Evolutionary conservation across 768 basidiomycete genomes (phyloP), one percentile per base, ranked within the genome.

Genomic region (Termitomyces sp.): DNA sequence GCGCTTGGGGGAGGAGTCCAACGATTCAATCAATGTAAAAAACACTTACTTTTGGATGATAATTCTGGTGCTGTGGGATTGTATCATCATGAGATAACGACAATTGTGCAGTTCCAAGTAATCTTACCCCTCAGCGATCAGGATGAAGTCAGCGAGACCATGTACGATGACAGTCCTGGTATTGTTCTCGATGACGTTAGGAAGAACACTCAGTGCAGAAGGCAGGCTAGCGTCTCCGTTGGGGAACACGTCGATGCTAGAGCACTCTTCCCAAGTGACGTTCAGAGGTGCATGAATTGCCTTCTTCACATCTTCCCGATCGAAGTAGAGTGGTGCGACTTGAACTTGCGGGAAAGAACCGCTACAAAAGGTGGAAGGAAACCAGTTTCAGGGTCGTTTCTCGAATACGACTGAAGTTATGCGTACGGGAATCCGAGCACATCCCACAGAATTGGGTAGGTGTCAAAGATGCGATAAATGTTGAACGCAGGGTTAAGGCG

Each of bases 141-240:
- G 16, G 35, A 52, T 38, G 20, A 36, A 52, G 20, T 52, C 51
- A 4, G 51, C 51, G n/a, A 52, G 51, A 52, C 51, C 51, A 22
- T 52, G 51, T 20, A 52, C 35, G 2, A 52, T 52, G 35, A 52
- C 51, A 52, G 51, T 52, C 35, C 51, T 52, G 20, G 36, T 36
- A 52, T 22, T 52, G 7, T 52, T 52, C 20, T 52, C 51, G 13
- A 52, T 52, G 51, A 52, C 51, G n/a, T 22, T 52, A 15, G 51
- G 51, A 20, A 52, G 51, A 15, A 52, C 51, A 15, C 51, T 52
- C n/a, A 52, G 51, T 4, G 51, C 51, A 52, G 51, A 52, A 52
- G 51, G 51, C 20, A 52, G 36, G 51, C 51, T 52, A 36, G 51
- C 35, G 35, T 52, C 51, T 22, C 51, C 51, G 15, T 20, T 22